These are phyloP conservation scores for Trifolium subterraneum DNA, from an alignment of 306 rosid genomes.

Conservation along the genomic window DNA sequence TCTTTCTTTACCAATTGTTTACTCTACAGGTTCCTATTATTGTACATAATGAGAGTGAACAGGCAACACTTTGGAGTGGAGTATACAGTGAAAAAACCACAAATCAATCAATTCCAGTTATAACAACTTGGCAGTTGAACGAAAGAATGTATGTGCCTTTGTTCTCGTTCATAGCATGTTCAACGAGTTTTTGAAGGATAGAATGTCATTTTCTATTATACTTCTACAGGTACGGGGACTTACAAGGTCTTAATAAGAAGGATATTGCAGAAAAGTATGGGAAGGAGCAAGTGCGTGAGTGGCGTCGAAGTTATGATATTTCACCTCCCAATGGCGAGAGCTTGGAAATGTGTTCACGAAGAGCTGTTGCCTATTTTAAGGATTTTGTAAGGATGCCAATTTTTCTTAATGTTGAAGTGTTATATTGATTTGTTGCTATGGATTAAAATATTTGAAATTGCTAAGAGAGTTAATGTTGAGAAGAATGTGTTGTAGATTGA, in stretches of 20 bases:
- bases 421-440: conserved; percentile 23
- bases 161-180: conserved; percentile 18
- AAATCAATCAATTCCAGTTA: conserved; percentile 84
- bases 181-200: conserved; percentile 29
- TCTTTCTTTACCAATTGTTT: conserved; percentile 33
- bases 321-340: conserved; percentile 98
- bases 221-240: conserved; percentile 79
- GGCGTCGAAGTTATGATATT: conserved; percentile 92
- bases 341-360: conserved; percentile 88
- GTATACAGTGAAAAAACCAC: conserved; percentile 80
- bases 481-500: conserved; percentile 64
- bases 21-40: conserved; percentile 75
- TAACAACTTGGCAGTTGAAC: conserved; percentile 84
- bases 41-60: conserved; percentile 79
- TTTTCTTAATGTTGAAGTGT: conserved; percentile 22
- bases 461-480: conserved; percentile 31
- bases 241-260: conserved; percentile 94
- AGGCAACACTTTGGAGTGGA: conserved; percentile 76
- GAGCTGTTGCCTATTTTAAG: conserved; percentile 95
- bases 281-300: conserved; percentile 80
- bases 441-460: conserved; percentile 22
- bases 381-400: conserved; percentile 58
- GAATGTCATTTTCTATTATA: conserved; percentile 27
- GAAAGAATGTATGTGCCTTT: conserved; percentile 78
- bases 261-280: conserved; percentile 93